phyloP scores from a whole-genome alignment of 1,284 basidiomycete genomes.

The Polyporus tsugae region DNA sequence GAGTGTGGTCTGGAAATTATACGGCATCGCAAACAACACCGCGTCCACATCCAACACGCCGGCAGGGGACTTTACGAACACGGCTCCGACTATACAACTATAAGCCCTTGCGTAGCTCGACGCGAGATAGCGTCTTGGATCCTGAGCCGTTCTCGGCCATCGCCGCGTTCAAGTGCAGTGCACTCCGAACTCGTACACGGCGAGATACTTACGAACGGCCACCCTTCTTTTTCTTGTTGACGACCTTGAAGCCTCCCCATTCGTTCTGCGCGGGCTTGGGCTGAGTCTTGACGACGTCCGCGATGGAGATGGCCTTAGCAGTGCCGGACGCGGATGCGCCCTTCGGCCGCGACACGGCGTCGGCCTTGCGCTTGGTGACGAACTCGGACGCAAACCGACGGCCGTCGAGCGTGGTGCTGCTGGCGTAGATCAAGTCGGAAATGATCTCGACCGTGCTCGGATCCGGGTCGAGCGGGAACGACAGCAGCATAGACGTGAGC shows the following conservation, averaged over 20 bases:
- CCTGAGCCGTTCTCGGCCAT: not conserved
- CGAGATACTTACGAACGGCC: constrained; percentile 47
- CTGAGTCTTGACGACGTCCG: constrained; percentile 89
- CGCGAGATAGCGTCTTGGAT: constrained; percentile 17
- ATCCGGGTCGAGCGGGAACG: constrained; percentile 91
- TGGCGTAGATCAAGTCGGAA: constrained; percentile 92
- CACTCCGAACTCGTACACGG: not conserved
- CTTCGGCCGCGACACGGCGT: constrained; percentile 64
- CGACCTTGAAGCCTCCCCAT: constrained; percentile 89
- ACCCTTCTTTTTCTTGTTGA: constrained; percentile 94
- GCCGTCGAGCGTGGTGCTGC: constrained; percentile 94
- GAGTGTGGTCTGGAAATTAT: constrained; percentile 21
- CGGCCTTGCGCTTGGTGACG: constrained; percentile 84
- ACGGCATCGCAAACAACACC: constrained; percentile 20
- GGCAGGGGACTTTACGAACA: constrained; percentile 28
- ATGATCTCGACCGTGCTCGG: constrained; percentile 87
- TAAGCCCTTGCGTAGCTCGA: constrained; percentile 16
- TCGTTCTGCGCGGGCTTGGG: constrained; percentile 80
- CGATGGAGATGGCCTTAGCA: constrained; percentile 74
- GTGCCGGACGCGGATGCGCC: constrained; percentile 47
- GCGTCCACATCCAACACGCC: constrained; percentile 3
- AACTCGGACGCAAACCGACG: constrained; percentile 94
- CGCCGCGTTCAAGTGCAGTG: not conserved
- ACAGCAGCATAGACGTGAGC: constrained; percentile 90
- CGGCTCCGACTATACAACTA: constrained; percentile 30